A percentile compares a stretch with the other conserved stretches of the same genome.
Evolutionary conservation across 148 eudicot genomes (phyloP).

Genomic region (Rhododendron mucronatum): DNA sequence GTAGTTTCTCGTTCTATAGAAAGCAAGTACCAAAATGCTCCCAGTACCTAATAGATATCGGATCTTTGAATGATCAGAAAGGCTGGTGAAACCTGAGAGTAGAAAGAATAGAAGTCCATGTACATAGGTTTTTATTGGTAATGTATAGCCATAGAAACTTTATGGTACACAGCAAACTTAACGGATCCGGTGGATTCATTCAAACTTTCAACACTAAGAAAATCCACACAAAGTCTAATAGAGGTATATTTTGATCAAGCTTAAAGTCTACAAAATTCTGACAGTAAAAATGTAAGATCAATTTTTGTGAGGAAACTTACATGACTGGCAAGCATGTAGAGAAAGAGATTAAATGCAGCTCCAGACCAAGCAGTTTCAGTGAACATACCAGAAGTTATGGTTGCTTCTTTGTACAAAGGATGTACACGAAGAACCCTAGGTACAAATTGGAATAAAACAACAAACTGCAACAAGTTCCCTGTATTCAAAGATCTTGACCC

Average conservation of each 20-base stretch:
- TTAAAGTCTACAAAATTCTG: neutral
- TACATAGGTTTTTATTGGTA: neutral
- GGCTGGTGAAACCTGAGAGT: neutral
- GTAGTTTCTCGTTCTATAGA: constrained; percentile 79
- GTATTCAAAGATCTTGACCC: constrained; percentile 64
- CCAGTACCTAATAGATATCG: constrained; percentile 31
- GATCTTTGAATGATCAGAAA: neutral
- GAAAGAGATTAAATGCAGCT: constrained; percentile 85
- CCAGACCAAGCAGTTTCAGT: constrained; percentile 98
- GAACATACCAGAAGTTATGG: constrained; percentile 81
- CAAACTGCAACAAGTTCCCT: constrained; percentile 64
- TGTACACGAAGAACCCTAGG: constrained; percentile 72
- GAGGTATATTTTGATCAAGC: neutral
- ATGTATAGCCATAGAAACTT: neutral
- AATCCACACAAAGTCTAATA: neutral
- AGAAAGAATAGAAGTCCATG: neutral
- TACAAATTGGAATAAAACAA: constrained; percentile 71
- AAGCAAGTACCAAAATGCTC: constrained; percentile 95
- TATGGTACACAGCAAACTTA: neutral
- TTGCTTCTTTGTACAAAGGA: constrained; percentile 79
- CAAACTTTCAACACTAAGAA: neutral
- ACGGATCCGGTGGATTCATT: neutral
- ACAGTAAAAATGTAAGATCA: neutral
- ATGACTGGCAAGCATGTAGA: constrained; percentile 98
- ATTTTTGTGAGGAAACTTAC: constrained; percentile 40